Percentiles rank a stretch among this genome's conserved stretches.
Evolutionary conservation across 1,139 yeast genomes (phyloP).

Genomic region (Zygoascus sp.): DNA sequence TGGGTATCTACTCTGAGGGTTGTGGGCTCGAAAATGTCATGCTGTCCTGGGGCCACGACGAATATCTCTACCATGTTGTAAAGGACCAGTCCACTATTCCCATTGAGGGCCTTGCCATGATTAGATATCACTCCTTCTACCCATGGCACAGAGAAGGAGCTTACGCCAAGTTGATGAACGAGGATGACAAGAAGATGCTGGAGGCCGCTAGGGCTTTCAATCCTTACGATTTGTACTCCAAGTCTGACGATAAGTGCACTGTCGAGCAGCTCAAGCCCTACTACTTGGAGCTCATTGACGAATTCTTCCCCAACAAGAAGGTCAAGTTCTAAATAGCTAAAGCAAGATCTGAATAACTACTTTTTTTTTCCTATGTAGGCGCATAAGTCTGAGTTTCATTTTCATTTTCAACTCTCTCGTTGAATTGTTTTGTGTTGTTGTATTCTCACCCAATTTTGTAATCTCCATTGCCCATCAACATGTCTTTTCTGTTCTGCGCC

Average conservation of each 20-base stretch:
- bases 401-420: too few species aligned
- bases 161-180: constrained; percentile 60
- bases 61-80: constrained; percentile 70
- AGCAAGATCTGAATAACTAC: too few species aligned
- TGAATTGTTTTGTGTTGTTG: too few species aligned
- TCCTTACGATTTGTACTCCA: constrained; percentile 64
- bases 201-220: constrained; percentile 63
- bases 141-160: constrained; percentile 76
- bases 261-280: constrained; percentile 50
- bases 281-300: constrained; percentile 60
- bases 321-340: constrained; percentile 51
- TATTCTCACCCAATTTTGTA: too few species aligned
- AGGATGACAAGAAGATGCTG: constrained; percentile 57
- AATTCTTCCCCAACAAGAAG: constrained; percentile 54
- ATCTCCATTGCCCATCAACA: too few species aligned
- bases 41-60: constrained; percentile 80
- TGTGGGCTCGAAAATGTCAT: constrained; percentile 69
- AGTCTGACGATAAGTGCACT: constrained; percentile 48
- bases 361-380: background rate
- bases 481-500: too few species aligned
- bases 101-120: constrained; percentile 66
- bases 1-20: constrained; percentile 59
- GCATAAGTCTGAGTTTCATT: too few species aligned
- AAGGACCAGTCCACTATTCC: constrained; percentile 61
- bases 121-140: constrained; percentile 68